A percentile compares a stretch with the other conserved stretches of the same genome.
These are phyloP conservation scores for Myxozyma udenii DNA, from an alignment of 805 yeast species.

Conservation along the genomic window DNA sequence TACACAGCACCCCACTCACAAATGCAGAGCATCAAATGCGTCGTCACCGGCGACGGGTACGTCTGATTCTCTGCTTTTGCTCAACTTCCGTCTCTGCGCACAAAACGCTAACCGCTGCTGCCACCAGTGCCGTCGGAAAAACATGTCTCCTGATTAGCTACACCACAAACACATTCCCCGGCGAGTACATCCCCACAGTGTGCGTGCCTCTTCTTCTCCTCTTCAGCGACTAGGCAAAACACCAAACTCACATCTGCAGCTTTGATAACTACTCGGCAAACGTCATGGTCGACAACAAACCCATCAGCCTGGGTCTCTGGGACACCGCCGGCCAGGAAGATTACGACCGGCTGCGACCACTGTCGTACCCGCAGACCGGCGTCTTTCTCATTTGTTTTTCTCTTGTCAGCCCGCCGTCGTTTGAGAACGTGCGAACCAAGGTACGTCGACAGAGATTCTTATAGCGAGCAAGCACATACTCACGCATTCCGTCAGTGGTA, in stretches of 20 bases:
- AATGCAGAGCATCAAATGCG: conserved; percentile 88
- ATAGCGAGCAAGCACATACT: not conserved
- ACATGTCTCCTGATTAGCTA: conserved; percentile 84
- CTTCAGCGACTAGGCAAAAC: not conserved
- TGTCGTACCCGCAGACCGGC: conserved; percentile 89
- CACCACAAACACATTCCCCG: conserved; percentile 89
- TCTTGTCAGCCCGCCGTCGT: conserved; percentile 74
- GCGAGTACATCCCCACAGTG: conserved; percentile 91
- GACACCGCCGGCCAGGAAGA: conserved; percentile 96
- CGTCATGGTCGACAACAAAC: conserved; percentile 76
- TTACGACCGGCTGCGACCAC: conserved; percentile 82
- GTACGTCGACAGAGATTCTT: conserved; percentile 1
- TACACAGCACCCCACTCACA: too few relatives aligned
- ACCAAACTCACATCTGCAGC: conserved; percentile 31
- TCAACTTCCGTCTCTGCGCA: not conserved
- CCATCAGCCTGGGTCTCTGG: conserved; percentile 84
- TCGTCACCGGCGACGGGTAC: conserved; percentile 86
- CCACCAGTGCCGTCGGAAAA: conserved; percentile 79
- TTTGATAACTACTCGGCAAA: conserved; percentile 89
- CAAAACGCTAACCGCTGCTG: conserved; percentile 4
- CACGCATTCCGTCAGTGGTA: conserved; percentile 47
- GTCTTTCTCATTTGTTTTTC: conserved; percentile 84
- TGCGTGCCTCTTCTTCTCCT: conserved; percentile 9
- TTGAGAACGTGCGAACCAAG: conserved; percentile 73
- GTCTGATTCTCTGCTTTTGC: conserved; percentile 28